Conservation (phyloP, 768 basidiomycete species). For the Amanita rubescens region DNA sequence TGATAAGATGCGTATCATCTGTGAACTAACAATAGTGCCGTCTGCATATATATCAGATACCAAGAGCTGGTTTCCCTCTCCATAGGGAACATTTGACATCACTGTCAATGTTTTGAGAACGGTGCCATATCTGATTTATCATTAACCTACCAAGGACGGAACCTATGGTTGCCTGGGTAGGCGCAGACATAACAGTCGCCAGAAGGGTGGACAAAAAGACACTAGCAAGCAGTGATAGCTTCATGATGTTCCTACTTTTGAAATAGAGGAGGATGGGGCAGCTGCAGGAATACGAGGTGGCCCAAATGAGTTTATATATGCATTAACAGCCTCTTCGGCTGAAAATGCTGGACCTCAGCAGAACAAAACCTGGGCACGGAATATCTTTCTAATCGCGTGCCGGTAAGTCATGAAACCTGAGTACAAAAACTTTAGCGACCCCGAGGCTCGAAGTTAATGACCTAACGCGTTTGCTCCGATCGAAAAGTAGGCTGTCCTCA, state of each 20-base stretch:
- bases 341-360: not conserved
- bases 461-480: no score
- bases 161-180: not conserved
- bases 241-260: not conserved
- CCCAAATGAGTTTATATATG: not conserved
- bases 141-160: not conserved
- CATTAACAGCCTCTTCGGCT: not conserved
- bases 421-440: no score
- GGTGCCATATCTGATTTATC: not conserved
- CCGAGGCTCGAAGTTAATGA: no score
- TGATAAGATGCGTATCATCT: not conserved
- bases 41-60: slow-evolving; percentile 1
- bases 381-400: no score
- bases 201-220: not conserved
- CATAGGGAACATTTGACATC: not conserved
- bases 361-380: no score
- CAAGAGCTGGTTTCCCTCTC: slow-evolving; percentile 2
- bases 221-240: not conserved
- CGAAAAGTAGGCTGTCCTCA: no score
- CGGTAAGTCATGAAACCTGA: no score
- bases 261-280: not conserved
- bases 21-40: not conserved
- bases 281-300: not conserved
- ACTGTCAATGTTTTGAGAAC: not conserved
- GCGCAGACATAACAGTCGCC: not conserved